Evolutionary conservation across 1,284 basidiomycete species (phyloP).

Genomic region (Clitocybe nebularis): DNA sequence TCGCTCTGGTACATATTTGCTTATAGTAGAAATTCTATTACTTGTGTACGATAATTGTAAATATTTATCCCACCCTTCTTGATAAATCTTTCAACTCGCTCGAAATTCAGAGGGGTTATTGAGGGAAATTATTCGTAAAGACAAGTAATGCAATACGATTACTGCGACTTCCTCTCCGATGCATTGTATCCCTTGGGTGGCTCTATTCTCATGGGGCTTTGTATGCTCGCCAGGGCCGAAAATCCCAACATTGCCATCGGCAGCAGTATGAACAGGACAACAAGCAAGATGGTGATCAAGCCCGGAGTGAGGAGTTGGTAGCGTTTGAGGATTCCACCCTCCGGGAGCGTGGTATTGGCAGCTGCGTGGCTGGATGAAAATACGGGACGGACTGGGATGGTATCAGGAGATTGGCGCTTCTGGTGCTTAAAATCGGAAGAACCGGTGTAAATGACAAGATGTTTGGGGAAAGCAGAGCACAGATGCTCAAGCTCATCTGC

Average conservation of each 20-base stretch:
- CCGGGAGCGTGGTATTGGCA: slow-evolving; percentile 31
- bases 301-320: slow-evolving; percentile 81
- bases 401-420: slow-evolving; percentile 30
- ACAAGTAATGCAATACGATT: slow-evolving; percentile 12
- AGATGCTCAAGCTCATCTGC: slow-evolving; percentile 45
- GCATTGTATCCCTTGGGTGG: slow-evolving; percentile 64
- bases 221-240: slow-evolving; percentile 69
- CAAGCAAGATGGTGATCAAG: slow-evolving; percentile 66
- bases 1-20: not conserved
- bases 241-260: slow-evolving; percentile 70
- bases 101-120: too few species aligned
- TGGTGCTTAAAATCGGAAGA: slow-evolving; percentile 32
- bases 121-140: too few species aligned
- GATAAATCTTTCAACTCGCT: too few species aligned
- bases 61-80: too few species aligned
- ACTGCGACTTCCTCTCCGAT: slow-evolving; percentile 79
- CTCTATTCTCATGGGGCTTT: slow-evolving; percentile 63
- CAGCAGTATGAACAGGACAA: slow-evolving; percentile 68
- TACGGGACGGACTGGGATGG: slow-evolving; percentile 22
- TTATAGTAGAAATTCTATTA: not conserved
- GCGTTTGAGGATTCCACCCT: slow-evolving; percentile 63
- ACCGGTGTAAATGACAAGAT: slow-evolving; percentile 65
- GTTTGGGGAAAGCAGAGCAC: slow-evolving; percentile 45
- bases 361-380: slow-evolving; percentile 20
- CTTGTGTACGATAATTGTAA: slow-evolving; percentile 1